Evolutionary conservation across 352 stramenopile species (phyloP).

Genomic region (Globisporangium okanoganense): DNA sequence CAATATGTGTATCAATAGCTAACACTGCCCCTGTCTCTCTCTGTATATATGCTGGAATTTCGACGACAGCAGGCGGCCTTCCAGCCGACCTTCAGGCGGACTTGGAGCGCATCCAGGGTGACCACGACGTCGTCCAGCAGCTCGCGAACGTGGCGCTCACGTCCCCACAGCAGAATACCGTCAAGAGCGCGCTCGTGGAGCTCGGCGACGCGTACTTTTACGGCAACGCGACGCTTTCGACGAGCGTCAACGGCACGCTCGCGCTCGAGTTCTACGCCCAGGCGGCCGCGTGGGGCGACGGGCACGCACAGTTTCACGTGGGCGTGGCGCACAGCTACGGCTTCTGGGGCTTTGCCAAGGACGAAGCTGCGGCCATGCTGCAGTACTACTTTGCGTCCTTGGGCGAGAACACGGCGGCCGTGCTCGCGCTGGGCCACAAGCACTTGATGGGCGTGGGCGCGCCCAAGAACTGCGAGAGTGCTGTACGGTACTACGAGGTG

Average conservation of each 20-base stretch:
- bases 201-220: conserved; percentile 80
- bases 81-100: conserved; percentile 12
- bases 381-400: conserved; percentile 86
- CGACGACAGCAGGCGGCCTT: neutral
- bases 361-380: conserved; percentile 63
- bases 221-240: conserved; percentile 57
- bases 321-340: conserved; percentile 82
- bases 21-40: neutral
- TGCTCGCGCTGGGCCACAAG: conserved; percentile 77
- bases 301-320: conserved; percentile 80
- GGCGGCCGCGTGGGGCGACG: conserved; percentile 50
- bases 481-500: conserved; percentile 87
- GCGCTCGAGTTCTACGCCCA: conserved; percentile 63
- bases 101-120: conserved; percentile 24
- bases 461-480: conserved; percentile 78
- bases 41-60: neutral
- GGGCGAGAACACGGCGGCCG: conserved; percentile 51
- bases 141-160: conserved; percentile 45
- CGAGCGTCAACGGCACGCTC: conserved; percentile 63
- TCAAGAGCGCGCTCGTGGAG: conserved; percentile 54
- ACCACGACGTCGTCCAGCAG: conserved; percentile 25
- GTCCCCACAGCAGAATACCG: conserved; percentile 23
- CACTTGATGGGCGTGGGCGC: conserved; percentile 72
- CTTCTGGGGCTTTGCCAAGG: conserved; percentile 63
- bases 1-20: neutral